Evolutionary conservation across 192 early-diverging fungal genomes (phyloP).

Genomic region (Coemansia sp.): DNA sequence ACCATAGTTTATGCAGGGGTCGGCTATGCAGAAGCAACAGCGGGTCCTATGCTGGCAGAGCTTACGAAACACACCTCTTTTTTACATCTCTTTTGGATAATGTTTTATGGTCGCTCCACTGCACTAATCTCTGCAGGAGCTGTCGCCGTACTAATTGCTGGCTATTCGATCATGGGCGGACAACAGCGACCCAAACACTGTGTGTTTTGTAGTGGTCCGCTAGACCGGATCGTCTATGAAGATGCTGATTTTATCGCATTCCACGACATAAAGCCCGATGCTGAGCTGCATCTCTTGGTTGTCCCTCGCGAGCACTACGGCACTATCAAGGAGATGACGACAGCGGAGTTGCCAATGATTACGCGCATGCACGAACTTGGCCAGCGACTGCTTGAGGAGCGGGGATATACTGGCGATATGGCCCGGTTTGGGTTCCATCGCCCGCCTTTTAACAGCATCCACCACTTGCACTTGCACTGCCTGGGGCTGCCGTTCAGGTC

Average conservation of each 20-base stretch:
- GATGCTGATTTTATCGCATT: constrained; percentile 42
- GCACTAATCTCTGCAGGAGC: constrained; percentile 11
- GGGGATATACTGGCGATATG: constrained; percentile 28
- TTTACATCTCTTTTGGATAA: background rate
- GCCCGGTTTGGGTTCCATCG: constrained; percentile 53
- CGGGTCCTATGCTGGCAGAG: background rate
- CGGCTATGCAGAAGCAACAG: background rate
- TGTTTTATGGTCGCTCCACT: background rate
- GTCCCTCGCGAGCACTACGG: constrained; percentile 46
- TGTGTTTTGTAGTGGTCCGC: constrained; percentile 41
- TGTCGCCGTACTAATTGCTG: constrained; percentile 12
- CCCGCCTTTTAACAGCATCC: constrained; percentile 54
- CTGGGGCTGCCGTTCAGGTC: constrained; percentile 50
- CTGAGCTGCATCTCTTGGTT: constrained; percentile 42
- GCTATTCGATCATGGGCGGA: constrained; percentile 39
- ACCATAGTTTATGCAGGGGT: background rate
- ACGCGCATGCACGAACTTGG: constrained; percentile 42
- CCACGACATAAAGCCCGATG: constrained; percentile 53
- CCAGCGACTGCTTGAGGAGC: constrained; percentile 27
- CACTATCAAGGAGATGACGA: constrained; percentile 40
- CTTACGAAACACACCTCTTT: background rate
- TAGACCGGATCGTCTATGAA: constrained; percentile 42
- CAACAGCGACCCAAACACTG: constrained; percentile 39
- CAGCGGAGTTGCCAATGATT: constrained; percentile 36
- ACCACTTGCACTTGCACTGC: constrained; percentile 58